A percentile compares a stretch with the other conserved stretches of the same genome.
These are phyloP conservation scores for Populus hybrid DNA, from an alignment of 441 rosid genomes.

Conservation along the genomic window DNA sequence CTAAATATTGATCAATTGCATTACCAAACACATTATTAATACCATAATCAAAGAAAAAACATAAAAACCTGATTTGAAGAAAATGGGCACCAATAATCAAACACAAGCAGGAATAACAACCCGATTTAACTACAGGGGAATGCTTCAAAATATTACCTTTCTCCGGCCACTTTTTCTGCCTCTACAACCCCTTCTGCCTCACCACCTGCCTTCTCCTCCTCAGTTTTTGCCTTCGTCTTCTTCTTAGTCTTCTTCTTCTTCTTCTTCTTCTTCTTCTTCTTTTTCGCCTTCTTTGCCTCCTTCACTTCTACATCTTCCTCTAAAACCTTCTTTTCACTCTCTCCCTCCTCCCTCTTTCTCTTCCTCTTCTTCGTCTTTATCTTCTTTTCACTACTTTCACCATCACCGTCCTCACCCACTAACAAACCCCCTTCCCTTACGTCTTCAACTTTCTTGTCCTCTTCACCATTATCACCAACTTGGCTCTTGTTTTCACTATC, in stretches of 20 bases:
- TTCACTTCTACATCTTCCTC: constrained; percentile 22
- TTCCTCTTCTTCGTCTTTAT: constrained; percentile 35
- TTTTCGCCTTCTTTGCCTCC: constrained; percentile 25
- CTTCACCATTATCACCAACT: constrained; percentile 15
- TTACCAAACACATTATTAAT: not conserved
- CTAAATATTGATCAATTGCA: not conserved
- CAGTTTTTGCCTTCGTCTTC: constrained; percentile 25
- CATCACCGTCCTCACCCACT: constrained; percentile 11
- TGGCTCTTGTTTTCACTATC: constrained; percentile 13
- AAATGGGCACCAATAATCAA: not conserved
- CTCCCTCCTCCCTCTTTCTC: constrained; percentile 28
- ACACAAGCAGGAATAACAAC: not conserved
- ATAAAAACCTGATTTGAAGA: not conserved
- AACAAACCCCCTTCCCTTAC: not conserved
- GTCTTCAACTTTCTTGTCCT: constrained; percentile 11
- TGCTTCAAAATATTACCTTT: constrained; percentile 37
- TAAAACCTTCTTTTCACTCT: constrained; percentile 15
- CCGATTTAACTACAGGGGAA: not conserved
- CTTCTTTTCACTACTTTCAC: constrained; percentile 14
- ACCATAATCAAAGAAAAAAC: not conserved
- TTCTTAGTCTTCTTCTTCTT: constrained; percentile 41
- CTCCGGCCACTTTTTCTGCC: constrained; percentile 18
- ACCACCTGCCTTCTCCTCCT: constrained; percentile 23
- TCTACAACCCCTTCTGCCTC: constrained; percentile 18
- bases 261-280: constrained; percentile 38